phyloP scores from a whole-genome alignment of 129 eudicot species.

The Centrapalus pauciflorus region DNA sequence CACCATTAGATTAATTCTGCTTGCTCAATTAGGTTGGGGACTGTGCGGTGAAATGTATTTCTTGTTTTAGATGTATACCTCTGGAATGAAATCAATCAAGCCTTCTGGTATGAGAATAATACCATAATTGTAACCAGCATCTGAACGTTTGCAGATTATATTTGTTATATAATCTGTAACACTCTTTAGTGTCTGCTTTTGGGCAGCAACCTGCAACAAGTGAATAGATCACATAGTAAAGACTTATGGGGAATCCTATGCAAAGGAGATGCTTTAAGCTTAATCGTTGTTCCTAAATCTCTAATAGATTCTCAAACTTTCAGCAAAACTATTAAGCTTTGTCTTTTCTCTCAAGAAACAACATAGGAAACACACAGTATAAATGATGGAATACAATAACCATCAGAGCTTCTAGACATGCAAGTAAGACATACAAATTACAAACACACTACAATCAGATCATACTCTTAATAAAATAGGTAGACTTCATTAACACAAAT shows the following conservation, averaged over 20 bases:
- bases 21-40: background rate
- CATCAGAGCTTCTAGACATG: background rate
- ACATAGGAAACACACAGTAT: background rate
- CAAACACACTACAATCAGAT: background rate
- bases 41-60: too few relatives aligned
- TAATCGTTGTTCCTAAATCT: background rate
- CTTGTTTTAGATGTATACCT: conserved; percentile 36
- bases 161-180: conserved; percentile 81
- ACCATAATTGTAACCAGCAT: conserved; percentile 83
- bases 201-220: conserved; percentile 71
- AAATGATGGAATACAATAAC: background rate
- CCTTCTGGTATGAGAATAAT: conserved; percentile 95
- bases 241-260: background rate
- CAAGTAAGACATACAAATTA: background rate
- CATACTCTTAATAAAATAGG: background rate
- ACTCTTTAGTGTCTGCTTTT: conserved; percentile 69
- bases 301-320: background rate
- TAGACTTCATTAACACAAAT: background rate
- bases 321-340: background rate
- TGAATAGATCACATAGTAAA: background rate
- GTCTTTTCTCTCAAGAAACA: background rate
- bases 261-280: background rate
- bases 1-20: background rate
- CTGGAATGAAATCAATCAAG: conserved; percentile 94
- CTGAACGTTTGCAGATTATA: conserved; percentile 80